Evolutionary conservation across 2,329 filamentous ascomycete species (phyloP), one percentile per base, ranked within the genome.

Genomic region (Thielaviopsis euricoi): DNA sequence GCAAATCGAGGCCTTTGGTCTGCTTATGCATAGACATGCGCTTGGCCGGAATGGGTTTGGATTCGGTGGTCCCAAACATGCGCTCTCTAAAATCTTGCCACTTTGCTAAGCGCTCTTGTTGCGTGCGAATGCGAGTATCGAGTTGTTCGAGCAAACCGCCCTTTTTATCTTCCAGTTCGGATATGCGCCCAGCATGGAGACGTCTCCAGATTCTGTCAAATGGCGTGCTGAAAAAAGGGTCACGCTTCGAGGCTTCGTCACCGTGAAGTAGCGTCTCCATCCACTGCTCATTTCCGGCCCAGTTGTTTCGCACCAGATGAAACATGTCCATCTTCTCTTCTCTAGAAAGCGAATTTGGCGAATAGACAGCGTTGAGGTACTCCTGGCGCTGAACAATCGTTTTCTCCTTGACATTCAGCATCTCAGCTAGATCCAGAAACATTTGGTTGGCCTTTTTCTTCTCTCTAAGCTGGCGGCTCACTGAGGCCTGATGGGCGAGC

Each of bases 221-320:
- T 0, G 80, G 74, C 40, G 76, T 76, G 1, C 77, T 76, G 15
- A 95, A 67, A n/a, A 93, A 72, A 0, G 74, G 77, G 61, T 86
- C 85, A 33, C 74, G 77, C 25, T 73, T 73, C 1, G 74, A 70
- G 7, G 72, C 73, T 21, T 74, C 73, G 52, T 87, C 83, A 1
- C 87, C 87, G 55, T 83, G 75, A 0, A 93, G 67, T 21, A 95
- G 71, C 1, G 80, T 75, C 53, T 87, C 78, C 64, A 87, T 77
- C 84, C 89, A 91, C 58, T 80, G 77, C 60, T 84, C 79, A 64
- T 84, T 81, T 1, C 88, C 89, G 15, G 86, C 75, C 89, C 89
- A 95, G 63, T 89, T 87, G 61, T 83, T 82, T 40, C 78, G 76
- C 29, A 89, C 71, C 2, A 78, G 75, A 49, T 78, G 79, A 63